phyloP scores from a whole-genome alignment of 2,329 filamentous ascomycete genomes.

The Aspergillus piperis region DNA sequence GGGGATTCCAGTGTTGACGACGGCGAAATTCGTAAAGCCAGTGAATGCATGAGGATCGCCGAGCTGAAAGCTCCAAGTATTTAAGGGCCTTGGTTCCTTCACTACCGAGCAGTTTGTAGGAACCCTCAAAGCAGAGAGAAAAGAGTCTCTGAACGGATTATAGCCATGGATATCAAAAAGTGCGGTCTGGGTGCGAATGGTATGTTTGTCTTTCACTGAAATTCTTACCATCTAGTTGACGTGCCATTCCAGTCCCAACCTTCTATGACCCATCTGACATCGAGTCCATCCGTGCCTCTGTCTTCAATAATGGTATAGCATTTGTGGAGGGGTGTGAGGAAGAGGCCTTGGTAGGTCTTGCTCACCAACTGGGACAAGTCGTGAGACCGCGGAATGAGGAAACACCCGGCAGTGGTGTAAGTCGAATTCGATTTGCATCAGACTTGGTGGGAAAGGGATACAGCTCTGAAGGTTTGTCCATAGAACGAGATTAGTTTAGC shows the following conservation, averaged over 20 bases:
- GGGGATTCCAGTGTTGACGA: too few species aligned
- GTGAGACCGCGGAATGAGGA: conserved; percentile 15
- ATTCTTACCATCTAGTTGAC: background rate
- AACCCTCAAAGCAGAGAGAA: background rate
- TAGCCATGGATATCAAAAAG: conserved; percentile 2
- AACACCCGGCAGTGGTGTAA: conserved; percentile 13
- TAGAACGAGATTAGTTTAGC: background rate
- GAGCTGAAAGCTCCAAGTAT: too few species aligned
- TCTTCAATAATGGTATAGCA: conserved; percentile 12
- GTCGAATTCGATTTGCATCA: conserved; percentile 14
- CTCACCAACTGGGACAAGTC: conserved; percentile 10
- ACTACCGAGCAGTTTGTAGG: too few species aligned
- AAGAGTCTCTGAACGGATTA: too few species aligned
- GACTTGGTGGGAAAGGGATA: conserved; percentile 14
- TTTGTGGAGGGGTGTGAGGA: conserved; percentile 15
- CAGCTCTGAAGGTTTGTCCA: conserved; percentile 12
- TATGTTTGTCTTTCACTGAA: background rate
- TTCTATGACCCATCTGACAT: conserved; percentile 11
- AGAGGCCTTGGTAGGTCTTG: conserved; percentile 3
- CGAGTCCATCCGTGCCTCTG: conserved; percentile 7
- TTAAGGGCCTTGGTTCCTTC: too few species aligned
- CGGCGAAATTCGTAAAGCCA: too few species aligned
- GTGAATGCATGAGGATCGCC: too few species aligned
- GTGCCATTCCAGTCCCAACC: background rate
- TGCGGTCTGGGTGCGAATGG: conserved; percentile 11